Evolutionary conservation across 2,329 filamentous ascomycete genomes (phyloP).

Genomic region (Nothophoma quercina): DNA sequence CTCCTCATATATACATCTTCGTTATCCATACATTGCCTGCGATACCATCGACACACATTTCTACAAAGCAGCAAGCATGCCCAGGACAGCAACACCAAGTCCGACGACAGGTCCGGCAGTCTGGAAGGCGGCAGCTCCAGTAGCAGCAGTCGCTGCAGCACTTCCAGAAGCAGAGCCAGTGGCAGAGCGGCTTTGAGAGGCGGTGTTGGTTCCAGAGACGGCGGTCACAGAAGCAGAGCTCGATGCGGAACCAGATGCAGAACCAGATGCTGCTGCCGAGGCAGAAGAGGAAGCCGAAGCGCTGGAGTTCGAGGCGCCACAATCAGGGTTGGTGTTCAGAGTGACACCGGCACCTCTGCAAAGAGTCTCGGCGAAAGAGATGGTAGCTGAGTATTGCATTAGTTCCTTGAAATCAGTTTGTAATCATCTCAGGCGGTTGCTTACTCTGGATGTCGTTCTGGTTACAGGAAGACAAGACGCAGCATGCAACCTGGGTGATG

Average conservation of each 20-base stretch:
- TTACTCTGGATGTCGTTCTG: conserved; percentile 42
- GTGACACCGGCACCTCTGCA: conserved; percentile 51
- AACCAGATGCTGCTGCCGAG: conserved; percentile 18
- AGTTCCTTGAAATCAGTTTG: conserved; percentile 1
- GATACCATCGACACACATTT: neutral
- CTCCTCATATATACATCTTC: neutral
- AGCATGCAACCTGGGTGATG: conserved; percentile 54
- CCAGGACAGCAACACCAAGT: conserved; percentile 37
- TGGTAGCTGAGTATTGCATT: conserved; percentile 44
- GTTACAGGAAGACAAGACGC: conserved; percentile 50
- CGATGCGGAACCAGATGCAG: conserved; percentile 8
- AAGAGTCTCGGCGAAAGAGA: conserved; percentile 51
- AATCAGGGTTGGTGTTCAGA: conserved; percentile 50
- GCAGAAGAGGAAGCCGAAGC: conserved; percentile 18
- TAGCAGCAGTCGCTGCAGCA: conserved; percentile 13
- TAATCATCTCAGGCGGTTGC: neutral
- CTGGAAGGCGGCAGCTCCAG: conserved; percentile 33
- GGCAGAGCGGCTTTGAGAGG: conserved; percentile 12
- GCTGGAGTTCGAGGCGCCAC: conserved; percentile 29
- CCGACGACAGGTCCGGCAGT: conserved; percentile 34
- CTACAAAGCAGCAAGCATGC: conserved; percentile 40
- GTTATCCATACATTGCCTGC: neutral
- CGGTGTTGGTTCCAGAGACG: conserved; percentile 10
- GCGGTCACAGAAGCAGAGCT: conserved; percentile 8
- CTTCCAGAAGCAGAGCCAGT: conserved; percentile 14